Conservation (phyloP, 345 rosid species). For the Geranium brycei region DNA sequence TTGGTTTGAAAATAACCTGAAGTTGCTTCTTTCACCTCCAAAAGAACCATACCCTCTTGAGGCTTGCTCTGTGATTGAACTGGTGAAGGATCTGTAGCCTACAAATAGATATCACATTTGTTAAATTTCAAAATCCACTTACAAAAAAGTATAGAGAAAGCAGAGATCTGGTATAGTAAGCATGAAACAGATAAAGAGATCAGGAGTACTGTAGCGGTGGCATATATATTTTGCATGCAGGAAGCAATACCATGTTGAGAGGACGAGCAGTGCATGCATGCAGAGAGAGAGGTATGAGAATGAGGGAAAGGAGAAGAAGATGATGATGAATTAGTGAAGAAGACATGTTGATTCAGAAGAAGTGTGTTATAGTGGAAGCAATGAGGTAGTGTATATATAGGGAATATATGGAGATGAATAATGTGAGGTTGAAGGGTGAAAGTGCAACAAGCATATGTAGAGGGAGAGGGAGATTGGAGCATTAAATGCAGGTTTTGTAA, state of each 20-base stretch:
- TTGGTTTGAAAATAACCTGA: conserved; percentile 16
- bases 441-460: conserved; percentile 23
- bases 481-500: conserved; percentile 39
- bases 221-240: background rate
- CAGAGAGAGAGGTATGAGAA: conserved; percentile 21
- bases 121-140: too few relatives aligned
- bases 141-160: too few relatives aligned
- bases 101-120: too few relatives aligned
- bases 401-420: background rate
- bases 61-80: conserved; percentile 3
- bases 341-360: conserved; percentile 8
- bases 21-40: conserved; percentile 6
- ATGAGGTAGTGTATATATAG: background rate
- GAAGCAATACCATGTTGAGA: conserved; percentile 1
- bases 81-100: too few relatives aligned
- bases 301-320: conserved; percentile 7
- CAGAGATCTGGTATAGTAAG: too few relatives aligned
- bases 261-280: conserved; percentile 45
- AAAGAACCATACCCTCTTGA: conserved; percentile 1
- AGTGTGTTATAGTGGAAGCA: conserved; percentile 2
- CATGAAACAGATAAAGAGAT: too few relatives aligned
- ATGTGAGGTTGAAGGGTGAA: conserved; percentile 7
- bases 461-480: conserved; percentile 19
- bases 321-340: too few relatives aligned
- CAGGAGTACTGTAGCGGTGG: too few relatives aligned